Base-by-base conservation (phyloP, 192 early-diverging fungal genomes). In the Haplosporangium gracile region DNA sequence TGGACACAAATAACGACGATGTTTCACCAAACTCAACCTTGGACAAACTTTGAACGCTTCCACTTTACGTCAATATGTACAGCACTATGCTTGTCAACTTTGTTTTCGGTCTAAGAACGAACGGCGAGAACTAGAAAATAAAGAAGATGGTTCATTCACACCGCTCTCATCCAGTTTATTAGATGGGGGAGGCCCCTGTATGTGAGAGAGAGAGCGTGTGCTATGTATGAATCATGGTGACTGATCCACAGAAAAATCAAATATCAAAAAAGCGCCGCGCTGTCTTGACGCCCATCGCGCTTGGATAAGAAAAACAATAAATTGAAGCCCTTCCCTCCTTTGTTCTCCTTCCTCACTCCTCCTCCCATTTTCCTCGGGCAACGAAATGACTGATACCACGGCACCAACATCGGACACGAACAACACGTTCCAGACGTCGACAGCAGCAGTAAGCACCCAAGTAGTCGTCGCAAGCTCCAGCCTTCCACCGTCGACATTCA, bases 401-500 rank as follows among this genome's bases (percentile, higher is more conserved):
- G 8, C 65, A 8, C 20, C 34, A 6, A 36, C 70, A 49, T 51
- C 20, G 10, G 10, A 36, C 36, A 36, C 36, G 36, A 36, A 2
- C 36, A 36, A 36, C 36, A 1, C 36, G 36, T 36, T 26, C 39
- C 7, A 20, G 24, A n/a, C 55, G 5, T 20, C 55, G 2, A 22
- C 55, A n/a, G 55, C 55, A 65, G 60, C 60, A 32, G 60, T 2
- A 32, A 24, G 1, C 3, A 16, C 49, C 20, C 16, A 51, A 20
- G 20, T 24, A 2, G 11, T 11, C 3, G 11, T 13, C 13, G n/a
- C 13, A 4, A 29, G 60, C 13, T 65, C 78, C 5, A 60, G 75
- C 8, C 8, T 75, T 2, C 74, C 68, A 6, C 22, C 24, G 1
- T 43, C 74, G 0, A 69, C 82, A 20, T 85, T 85, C 34, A 76